These are phyloP conservation scores for Cunninghamia lanceolata DNA, from an alignment of 75 land plant genomes.

Conservation along the genomic window DNA sequence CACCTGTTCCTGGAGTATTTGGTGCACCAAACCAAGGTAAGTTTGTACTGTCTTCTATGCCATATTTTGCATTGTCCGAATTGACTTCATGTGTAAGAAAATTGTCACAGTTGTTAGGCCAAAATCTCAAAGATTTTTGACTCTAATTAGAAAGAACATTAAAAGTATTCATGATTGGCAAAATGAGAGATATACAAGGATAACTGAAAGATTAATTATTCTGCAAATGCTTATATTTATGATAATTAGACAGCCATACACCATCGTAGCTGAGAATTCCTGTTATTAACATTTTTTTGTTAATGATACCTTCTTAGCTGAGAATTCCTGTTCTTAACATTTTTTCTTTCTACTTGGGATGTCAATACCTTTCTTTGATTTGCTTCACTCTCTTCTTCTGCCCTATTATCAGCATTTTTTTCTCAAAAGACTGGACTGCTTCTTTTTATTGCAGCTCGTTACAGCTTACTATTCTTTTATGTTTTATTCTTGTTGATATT, in stretches of 20 bases:
- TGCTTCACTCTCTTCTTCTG: background rate
- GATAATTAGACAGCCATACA: no score
- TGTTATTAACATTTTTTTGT: background rate
- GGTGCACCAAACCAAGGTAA: background rate
- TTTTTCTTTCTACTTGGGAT: background rate
- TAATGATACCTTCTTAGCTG: background rate
- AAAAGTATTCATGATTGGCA: background rate
- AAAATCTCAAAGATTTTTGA: background rate
- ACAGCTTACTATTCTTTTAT: background rate
- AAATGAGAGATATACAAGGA: background rate
- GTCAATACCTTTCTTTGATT: background rate
- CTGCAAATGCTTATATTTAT: no score
- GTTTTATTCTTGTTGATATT: background rate
- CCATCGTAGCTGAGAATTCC: background rate
- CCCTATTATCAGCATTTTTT: background rate
- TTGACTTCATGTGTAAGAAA: background rate
- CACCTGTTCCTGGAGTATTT: slow-evolving; percentile 23
- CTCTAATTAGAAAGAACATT: background rate
- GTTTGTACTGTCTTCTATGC: background rate
- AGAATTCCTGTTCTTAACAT: background rate
- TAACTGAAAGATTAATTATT: background rate
- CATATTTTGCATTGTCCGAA: background rate
- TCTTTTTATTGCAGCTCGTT: background rate
- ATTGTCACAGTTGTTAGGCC: background rate
- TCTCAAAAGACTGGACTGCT: background rate